A percentile compares a stretch with the other conserved stretches of the same genome.
Conservation (phyloP, 306 rosid species). For the Crataegus laevigata region DNA sequence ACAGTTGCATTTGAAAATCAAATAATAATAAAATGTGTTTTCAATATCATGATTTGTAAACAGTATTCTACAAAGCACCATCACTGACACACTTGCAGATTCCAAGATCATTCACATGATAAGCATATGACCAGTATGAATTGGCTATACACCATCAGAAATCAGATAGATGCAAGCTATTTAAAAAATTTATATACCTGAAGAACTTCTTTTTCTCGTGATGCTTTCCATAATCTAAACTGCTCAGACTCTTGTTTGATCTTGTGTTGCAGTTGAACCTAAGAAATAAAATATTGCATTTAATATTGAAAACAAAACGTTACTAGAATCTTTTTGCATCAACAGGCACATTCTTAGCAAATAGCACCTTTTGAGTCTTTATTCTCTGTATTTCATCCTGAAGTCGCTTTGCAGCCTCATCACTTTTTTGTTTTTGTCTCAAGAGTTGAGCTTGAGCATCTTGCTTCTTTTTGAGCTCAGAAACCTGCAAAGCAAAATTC, state of each 20-base stretch:
- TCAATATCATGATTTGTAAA: not conserved
- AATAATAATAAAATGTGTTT: not conserved
- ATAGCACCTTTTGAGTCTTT: constrained; percentile 70
- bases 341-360: not conserved
- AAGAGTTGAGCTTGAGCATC: constrained; percentile 85
- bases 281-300: constrained; percentile 7
- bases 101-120: not conserved
- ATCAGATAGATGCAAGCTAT: not conserved
- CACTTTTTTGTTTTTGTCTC: constrained; percentile 81
- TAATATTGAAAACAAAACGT: not conserved
- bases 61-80: not conserved
- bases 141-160: not conserved
- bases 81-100: too few relatives aligned
- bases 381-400: constrained; percentile 92
- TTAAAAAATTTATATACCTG: constrained; percentile 49
- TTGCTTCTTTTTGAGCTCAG: constrained; percentile 79
- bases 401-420: constrained; percentile 77
- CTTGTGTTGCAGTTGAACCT: constrained; percentile 97
- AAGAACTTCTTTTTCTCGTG: constrained; percentile 91
- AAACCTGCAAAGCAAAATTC: constrained; percentile 50
- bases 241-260: constrained; percentile 98
- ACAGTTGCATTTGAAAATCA: not conserved
- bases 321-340: not conserved
- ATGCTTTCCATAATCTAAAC: constrained; percentile 91
- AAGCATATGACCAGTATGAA: not conserved